Conservation (phyloP, 257 asterid genomes). For the Fraxinus excelsior region DNA sequence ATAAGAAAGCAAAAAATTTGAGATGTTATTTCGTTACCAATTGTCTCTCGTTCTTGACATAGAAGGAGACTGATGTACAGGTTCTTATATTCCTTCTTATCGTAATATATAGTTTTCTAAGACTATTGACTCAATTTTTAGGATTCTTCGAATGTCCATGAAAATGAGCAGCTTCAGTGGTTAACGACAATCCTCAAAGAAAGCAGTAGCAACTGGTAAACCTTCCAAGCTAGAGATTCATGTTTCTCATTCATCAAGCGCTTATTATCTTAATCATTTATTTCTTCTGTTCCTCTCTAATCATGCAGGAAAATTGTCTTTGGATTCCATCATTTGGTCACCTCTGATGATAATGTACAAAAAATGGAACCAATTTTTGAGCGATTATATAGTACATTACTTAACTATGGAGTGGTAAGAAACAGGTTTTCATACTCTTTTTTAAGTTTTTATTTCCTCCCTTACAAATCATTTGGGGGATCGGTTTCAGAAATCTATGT, state of each 20-base stretch:
- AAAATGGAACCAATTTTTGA: constrained; percentile 20
- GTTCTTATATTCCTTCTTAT: background rate
- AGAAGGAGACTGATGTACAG: background rate
- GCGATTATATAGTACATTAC: constrained; percentile 32
- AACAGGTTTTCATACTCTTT: background rate
- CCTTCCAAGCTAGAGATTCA: background rate
- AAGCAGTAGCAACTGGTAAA: constrained; percentile 59
- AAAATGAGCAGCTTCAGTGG: constrained; percentile 47
- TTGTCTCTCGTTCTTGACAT: background rate
- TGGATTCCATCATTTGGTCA: constrained; percentile 50
- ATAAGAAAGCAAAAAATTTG: background rate
- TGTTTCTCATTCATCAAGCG: background rate
- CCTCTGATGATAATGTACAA: constrained; percentile 28
- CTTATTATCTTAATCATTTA: background rate
- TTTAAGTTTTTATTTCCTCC: background rate
- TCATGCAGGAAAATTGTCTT: constrained; percentile 55
- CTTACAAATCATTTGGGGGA: background rate
- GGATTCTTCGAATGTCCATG: constrained; percentile 38
- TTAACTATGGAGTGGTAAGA: constrained; percentile 57
- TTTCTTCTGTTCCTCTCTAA: constrained; percentile 2
- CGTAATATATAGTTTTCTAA: background rate
- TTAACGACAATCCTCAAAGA: constrained; percentile 46
- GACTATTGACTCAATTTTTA: constrained; percentile 22
- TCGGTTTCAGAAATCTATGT: background rate
- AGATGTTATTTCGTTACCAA: background rate